phyloP scores from a whole-genome alignment of 179 eudicot species.

The Carnegiea gigantea region DNA sequence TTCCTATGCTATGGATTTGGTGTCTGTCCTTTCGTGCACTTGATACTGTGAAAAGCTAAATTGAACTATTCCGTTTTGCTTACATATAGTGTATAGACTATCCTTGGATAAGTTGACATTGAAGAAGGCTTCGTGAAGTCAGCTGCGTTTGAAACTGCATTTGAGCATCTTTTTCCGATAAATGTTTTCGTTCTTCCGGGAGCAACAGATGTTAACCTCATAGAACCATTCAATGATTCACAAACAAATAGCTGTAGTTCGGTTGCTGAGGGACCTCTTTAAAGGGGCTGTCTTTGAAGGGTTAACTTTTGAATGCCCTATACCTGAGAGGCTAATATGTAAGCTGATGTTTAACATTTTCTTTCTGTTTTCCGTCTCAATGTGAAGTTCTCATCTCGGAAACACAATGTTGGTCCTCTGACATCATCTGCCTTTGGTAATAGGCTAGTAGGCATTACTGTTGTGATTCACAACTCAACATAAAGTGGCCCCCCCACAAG shows the following conservation, averaged over 20 bases:
- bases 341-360: too few relatives aligned
- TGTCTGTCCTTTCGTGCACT: neutral
- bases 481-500: too few relatives aligned
- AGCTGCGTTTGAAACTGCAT: neutral
- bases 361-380: too few relatives aligned
- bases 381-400: neutral
- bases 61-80: neutral
- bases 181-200: neutral
- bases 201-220: too few relatives aligned
- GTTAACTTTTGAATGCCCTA: neutral
- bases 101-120: neutral
- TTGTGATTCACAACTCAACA: too few relatives aligned
- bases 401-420: neutral
- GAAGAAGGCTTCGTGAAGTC: neutral
- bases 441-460: neutral
- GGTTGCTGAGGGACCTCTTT: neutral
- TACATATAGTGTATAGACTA: neutral
- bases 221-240: too few relatives aligned
- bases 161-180: neutral
- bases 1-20: neutral
- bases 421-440: neutral
- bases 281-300: neutral
- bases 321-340: neutral
- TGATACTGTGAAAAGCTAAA: neutral
- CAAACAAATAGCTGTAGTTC: neutral